Percentiles rank a stretch among this genome's conserved stretches.
These are phyloP conservation scores for Ambrosia hybrid DNA, from an alignment of 140 eudicot genomes.

Conservation along the genomic window DNA sequence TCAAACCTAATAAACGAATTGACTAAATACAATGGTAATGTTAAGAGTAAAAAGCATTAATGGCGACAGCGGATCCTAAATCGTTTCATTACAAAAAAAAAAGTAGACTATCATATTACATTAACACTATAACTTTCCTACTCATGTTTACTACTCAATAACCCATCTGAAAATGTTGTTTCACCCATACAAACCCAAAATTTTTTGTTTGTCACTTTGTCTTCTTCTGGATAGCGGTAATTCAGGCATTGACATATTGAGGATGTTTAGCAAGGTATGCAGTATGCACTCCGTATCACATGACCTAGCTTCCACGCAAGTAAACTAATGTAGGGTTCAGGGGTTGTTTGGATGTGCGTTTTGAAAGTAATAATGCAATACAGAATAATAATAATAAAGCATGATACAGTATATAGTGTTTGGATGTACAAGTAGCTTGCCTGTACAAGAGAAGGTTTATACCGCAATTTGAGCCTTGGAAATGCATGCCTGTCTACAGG, in stretches of 20 bases:
- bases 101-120: not conserved
- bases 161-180: not conserved
- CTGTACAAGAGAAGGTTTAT: slow-evolving; percentile 98
- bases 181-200: slow-evolving; percentile 1
- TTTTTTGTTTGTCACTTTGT: not conserved
- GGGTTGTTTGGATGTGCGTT: not conserved
- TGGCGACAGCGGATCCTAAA: not conserved
- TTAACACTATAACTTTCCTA: not conserved
- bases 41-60: slow-evolving; percentile 3
- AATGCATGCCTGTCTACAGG: slow-evolving; percentile 74
- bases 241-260: not conserved
- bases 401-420: not conserved
- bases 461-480: slow-evolving; percentile 90
- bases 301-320: not conserved
- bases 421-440: slow-evolving; percentile 46
- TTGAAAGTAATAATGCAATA: not conserved
- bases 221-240: not conserved
- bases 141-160: not conserved
- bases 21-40: not conserved
- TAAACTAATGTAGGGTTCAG: not conserved
- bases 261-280: not conserved
- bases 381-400: not conserved
- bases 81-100: not conserved
- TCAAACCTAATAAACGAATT: not conserved
- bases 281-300: not conserved